Conservation (phyloP, 495 filamentous ascomycete species). For the Niebla homalea region DNA sequence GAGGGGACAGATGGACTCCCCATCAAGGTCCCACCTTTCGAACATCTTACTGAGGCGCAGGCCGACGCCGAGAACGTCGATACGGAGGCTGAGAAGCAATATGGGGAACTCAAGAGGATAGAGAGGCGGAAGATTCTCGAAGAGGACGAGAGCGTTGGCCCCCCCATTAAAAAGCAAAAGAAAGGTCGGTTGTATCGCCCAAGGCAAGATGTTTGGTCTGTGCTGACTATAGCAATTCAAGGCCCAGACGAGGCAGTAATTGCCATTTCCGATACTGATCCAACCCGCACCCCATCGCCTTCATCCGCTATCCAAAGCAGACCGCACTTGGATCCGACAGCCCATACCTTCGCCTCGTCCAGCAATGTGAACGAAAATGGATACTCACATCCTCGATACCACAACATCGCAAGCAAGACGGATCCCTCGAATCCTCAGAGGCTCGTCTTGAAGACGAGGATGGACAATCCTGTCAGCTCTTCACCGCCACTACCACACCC, state of each 20-base stretch:
- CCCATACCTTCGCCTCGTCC: constrained; percentile 26
- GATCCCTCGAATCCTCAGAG: constrained; percentile 23
- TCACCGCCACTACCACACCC: constrained; percentile 38
- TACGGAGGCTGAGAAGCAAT: constrained; percentile 68
- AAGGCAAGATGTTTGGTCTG: too few relatives aligned
- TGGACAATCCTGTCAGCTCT: constrained; percentile 34
- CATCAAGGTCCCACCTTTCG: constrained; percentile 72
- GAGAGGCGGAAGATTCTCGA: constrained; percentile 69
- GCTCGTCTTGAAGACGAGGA: constrained; percentile 35
- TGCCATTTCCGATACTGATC: constrained; percentile 13
- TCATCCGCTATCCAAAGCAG: constrained; percentile 3
- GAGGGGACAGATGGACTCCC: constrained; percentile 48
- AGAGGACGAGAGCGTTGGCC: constrained; percentile 47
- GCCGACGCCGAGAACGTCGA: constrained; percentile 83
- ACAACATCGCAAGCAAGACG: constrained; percentile 24
- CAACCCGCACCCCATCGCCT: constrained; percentile 12
- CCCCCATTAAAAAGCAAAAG: constrained; percentile 43
- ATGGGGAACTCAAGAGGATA: constrained; percentile 70
- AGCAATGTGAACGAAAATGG: constrained; percentile 7
- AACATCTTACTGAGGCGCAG: constrained; percentile 61
- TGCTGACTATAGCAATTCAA: background rate
- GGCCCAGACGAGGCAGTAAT: constrained; percentile 6
- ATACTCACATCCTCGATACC: constrained; percentile 19
- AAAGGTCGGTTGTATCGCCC: constrained; percentile 26
- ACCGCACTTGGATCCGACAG: constrained; percentile 10